Evolutionary conservation across 108 stramenopile genomes (phyloP).

Genomic region (Fragilaria crotonensis): DNA sequence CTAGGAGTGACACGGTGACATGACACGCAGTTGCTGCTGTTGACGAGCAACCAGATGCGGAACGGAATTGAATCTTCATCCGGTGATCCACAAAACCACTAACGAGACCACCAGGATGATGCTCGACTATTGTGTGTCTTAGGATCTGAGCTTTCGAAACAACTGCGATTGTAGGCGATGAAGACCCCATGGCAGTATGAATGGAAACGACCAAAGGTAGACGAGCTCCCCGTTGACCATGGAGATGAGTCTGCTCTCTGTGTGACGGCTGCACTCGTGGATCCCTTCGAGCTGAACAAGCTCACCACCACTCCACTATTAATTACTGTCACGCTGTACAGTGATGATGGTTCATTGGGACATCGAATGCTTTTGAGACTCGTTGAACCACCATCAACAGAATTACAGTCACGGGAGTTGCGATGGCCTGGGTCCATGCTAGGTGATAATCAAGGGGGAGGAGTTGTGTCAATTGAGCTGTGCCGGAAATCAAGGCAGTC

Average conservation of each 20-base stretch:
- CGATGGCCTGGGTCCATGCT: slow-evolving; percentile 4
- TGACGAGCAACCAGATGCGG: too few relatives aligned
- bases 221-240: too few relatives aligned
- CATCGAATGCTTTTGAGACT: background rate
- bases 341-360: background rate
- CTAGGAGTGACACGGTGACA: too few relatives aligned
- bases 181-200: slow-evolving; percentile 8
- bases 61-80: too few relatives aligned
- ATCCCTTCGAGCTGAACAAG: background rate
- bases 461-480: background rate
- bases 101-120: too few relatives aligned
- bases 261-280: background rate
- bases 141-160: too few relatives aligned
- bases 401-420: background rate
- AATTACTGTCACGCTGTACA: background rate
- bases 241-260: background rate
- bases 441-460: background rate
- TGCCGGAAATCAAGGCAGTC: background rate
- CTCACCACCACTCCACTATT: background rate
- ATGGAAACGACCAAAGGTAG: slow-evolving; percentile 10
- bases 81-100: too few relatives aligned
- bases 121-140: too few relatives aligned
- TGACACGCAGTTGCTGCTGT: too few relatives aligned
- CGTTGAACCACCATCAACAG: background rate
- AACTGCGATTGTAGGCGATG: too few relatives aligned